phyloP scores from a whole-genome alignment of 495 filamentous ascomycete genomes.

The Bacidia rubella region DNA sequence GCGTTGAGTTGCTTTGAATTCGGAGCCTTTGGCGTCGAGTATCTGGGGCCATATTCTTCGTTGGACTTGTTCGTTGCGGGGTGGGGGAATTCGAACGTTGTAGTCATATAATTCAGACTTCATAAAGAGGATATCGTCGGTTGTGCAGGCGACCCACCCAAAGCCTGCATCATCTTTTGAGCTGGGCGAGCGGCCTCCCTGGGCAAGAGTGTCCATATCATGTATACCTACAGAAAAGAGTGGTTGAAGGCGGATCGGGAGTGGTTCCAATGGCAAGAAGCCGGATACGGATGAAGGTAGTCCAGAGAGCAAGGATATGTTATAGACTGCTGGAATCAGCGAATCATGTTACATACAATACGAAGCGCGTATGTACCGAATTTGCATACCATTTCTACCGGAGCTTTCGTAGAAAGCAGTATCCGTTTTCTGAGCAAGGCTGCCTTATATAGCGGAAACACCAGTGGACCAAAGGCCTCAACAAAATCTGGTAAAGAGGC shows the following conservation, averaged over 20 bases:
- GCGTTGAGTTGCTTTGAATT: constrained; percentile 78
- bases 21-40: constrained; percentile 42
- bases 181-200: constrained; percentile 25
- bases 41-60: constrained; percentile 62
- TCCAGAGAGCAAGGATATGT: constrained; percentile 79
- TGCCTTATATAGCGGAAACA: constrained; percentile 85
- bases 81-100: constrained; percentile 63
- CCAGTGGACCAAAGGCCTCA: constrained; percentile 73
- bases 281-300: constrained; percentile 51
- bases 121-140: constrained; percentile 75
- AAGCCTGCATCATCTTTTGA: constrained; percentile 24
- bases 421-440: constrained; percentile 79
- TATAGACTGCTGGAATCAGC: constrained; percentile 50
- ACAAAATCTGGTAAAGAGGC: constrained; percentile 64
- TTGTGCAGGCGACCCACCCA: constrained; percentile 89
- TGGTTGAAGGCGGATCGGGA: constrained; percentile 51
- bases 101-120: constrained; percentile 81
- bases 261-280: constrained; percentile 45
- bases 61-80: constrained; percentile 40
- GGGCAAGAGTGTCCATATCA: constrained; percentile 63
- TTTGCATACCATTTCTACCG: constrained; percentile 73
- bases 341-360: constrained; percentile 8
- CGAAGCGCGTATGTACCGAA: constrained; percentile 47
- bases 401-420: constrained; percentile 68
- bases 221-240: constrained; percentile 86